Evolutionary conservation across 495 filamentous ascomycete species (phyloP).

Genomic region (Aspergillus biplanus): DNA sequence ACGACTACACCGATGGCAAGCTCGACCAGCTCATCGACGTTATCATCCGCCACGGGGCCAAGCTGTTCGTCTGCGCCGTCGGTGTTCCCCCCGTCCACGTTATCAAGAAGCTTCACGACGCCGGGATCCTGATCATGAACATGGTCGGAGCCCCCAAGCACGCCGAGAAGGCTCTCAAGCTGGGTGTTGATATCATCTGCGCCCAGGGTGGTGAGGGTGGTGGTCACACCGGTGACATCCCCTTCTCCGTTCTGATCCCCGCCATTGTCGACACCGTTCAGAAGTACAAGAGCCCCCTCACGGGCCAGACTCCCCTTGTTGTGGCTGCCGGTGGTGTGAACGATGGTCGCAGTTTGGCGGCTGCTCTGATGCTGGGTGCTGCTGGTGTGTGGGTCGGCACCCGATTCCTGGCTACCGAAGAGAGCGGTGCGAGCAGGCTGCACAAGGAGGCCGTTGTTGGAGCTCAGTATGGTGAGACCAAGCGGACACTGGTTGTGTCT

Average conservation of each 20-base stretch:
- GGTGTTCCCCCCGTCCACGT: slow-evolving; percentile 74
- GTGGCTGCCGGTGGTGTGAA: slow-evolving; percentile 78
- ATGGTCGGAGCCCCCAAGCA: slow-evolving; percentile 95
- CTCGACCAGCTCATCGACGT: slow-evolving; percentile 83
- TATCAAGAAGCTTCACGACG: slow-evolving; percentile 72
- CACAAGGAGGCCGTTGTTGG: slow-evolving; percentile 83
- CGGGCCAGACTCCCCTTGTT: slow-evolving; percentile 62
- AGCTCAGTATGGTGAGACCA: slow-evolving; percentile 73
- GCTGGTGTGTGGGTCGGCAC: slow-evolving; percentile 84
- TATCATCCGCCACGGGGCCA: slow-evolving; percentile 74
- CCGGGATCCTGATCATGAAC: slow-evolving; percentile 84
- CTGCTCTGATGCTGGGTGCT: slow-evolving; percentile 73
- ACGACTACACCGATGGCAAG: slow-evolving; percentile 86
- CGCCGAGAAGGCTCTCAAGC: slow-evolving; percentile 77
- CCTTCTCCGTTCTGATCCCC: slow-evolving; percentile 71
- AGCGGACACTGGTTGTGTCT: slow-evolving; percentile 75
- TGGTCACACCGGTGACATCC: slow-evolving; percentile 79
- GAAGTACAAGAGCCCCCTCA: slow-evolving; percentile 58
- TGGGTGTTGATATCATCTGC: slow-evolving; percentile 83
- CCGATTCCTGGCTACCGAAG: slow-evolving; percentile 75
- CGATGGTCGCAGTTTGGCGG: slow-evolving; percentile 72
- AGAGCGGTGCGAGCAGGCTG: slow-evolving; percentile 75
- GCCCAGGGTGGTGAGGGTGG: slow-evolving; percentile 81
- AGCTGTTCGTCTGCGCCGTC: slow-evolving; percentile 80
- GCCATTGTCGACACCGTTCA: slow-evolving; percentile 74